Evolutionary conservation across 495 filamentous ascomycete species (phyloP).

Genomic region (Aspergillus bridgeri): DNA sequence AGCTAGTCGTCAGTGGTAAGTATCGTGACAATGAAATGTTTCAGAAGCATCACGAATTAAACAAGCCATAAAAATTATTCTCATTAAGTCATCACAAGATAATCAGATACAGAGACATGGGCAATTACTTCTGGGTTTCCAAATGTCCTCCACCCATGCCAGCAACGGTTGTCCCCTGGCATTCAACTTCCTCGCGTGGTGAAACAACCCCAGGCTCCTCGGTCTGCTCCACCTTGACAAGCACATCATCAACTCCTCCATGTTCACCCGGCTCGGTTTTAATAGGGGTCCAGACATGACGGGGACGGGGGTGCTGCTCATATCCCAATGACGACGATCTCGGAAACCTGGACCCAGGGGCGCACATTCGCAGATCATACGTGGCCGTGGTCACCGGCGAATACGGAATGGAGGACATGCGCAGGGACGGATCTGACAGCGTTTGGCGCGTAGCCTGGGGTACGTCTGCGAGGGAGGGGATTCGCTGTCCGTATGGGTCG

Average conservation of each 20-base stretch:
- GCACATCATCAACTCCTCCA: constrained; percentile 5
- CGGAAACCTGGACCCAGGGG: not conserved
- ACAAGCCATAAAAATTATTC: not conserved
- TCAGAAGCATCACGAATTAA: not conserved
- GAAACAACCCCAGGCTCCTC: not conserved
- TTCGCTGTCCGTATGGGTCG: constrained; percentile 15
- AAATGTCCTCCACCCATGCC: not conserved
- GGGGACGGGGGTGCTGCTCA: constrained; percentile 1
- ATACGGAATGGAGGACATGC: constrained; percentile 1
- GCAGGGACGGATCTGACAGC: not conserved
- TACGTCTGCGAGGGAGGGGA: constrained; percentile 14
- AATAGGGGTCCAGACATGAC: constrained; percentile 12
- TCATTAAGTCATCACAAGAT: not conserved
- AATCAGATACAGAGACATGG: not conserved
- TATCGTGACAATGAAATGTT: not conserved
- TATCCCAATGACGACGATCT: not conserved
- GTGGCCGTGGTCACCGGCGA: constrained; percentile 5
- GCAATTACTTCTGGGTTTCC: not conserved
- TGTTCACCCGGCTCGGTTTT: constrained; percentile 12
- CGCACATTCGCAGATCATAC: constrained; percentile 7
- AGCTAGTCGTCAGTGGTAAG: not conserved
- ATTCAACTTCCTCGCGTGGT: not conserved
- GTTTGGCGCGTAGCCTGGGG: constrained; percentile 6
- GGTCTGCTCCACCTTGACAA: constrained; percentile 20
- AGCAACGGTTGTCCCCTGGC: not conserved